These are phyloP conservation scores for Collybiopsis luxurians DNA, from an alignment of 768 basidiomycete species.

Conservation along the genomic window DNA sequence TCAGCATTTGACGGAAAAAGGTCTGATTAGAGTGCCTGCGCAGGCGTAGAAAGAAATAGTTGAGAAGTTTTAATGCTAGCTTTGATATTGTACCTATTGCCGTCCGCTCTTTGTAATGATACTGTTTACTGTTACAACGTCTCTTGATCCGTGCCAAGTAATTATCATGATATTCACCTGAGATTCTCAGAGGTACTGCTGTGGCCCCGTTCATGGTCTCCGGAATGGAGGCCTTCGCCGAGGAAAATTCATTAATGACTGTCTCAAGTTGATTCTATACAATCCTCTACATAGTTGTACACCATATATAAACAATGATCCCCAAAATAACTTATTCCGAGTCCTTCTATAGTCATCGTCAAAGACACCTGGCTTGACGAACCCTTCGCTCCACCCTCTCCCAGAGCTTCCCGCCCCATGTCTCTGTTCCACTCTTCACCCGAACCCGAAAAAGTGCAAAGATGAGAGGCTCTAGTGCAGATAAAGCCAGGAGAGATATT, in stretches of 20 bases:
- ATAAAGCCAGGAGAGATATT: constrained; percentile 23
- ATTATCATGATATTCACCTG: no score
- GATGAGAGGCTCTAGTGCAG: constrained; percentile 34
- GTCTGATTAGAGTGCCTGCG: constrained; percentile 45
- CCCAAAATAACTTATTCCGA: background rate
- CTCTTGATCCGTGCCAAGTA: no score
- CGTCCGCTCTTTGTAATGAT: no score
- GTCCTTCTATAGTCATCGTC: background rate
- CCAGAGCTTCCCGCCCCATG: constrained; percentile 35
- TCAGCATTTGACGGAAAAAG: constrained; percentile 74
- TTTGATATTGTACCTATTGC: no score
- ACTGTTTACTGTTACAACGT: no score
- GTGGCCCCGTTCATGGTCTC: no score
- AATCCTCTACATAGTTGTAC: no score
- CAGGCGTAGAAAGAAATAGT: constrained; percentile 5
- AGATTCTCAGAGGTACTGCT: no score
- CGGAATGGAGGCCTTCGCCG: no score
- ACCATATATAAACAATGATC: background rate
- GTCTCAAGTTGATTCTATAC: no score
- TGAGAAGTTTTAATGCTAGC: constrained; percentile 26
- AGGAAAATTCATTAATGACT: no score
- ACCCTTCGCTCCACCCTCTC: background rate
- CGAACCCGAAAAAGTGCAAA: constrained; percentile 39
- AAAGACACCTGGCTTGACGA: no score
- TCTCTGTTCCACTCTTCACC: constrained; percentile 50